phyloP scores from a whole-genome alignment of 2,329 filamentous ascomycete genomes.

The Ceratocystis harringtonii region DNA sequence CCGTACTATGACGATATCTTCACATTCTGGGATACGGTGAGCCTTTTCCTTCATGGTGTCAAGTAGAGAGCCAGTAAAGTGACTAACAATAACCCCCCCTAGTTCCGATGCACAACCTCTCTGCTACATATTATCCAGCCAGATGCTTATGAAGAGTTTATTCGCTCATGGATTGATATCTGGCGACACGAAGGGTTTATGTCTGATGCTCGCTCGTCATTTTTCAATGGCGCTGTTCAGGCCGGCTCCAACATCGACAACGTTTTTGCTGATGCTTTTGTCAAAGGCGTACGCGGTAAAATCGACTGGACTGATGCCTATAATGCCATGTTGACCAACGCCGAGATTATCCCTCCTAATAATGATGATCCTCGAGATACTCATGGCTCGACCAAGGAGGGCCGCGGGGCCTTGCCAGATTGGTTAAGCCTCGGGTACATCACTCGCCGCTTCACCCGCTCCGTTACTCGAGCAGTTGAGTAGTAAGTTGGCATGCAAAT shows the following conservation, averaged over 20 bases:
- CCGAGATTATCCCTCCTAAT: slow-evolving; percentile 45
- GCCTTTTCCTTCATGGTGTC: neutral
- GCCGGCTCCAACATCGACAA: slow-evolving; percentile 59
- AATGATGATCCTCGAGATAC: slow-evolving; percentile 42
- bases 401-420: slow-evolving; percentile 52
- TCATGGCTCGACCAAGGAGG: slow-evolving; percentile 50
- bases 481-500: slow-evolving; percentile 29
- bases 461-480: slow-evolving; percentile 50
- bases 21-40: slow-evolving; percentile 45
- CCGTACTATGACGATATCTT: slow-evolving; percentile 61
- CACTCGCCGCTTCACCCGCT: slow-evolving; percentile 44
- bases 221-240: slow-evolving; percentile 54
- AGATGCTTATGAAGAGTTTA: slow-evolving; percentile 45
- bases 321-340: slow-evolving; percentile 50
- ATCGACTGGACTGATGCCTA: slow-evolving; percentile 51
- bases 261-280: slow-evolving; percentile 55
- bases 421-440: slow-evolving; percentile 53
- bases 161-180: slow-evolving; percentile 53
- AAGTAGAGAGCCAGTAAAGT: too few relatives aligned
- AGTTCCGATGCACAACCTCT: slow-evolving; percentile 48
- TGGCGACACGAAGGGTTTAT: slow-evolving; percentile 50
- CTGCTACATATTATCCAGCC: slow-evolving; percentile 53
- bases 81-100: slow-evolving; percentile 14
- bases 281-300: slow-evolving; percentile 48
- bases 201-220: slow-evolving; percentile 51